Conservation (phyloP, 441 rosid genomes). For the Eruca vesicaria region DNA sequence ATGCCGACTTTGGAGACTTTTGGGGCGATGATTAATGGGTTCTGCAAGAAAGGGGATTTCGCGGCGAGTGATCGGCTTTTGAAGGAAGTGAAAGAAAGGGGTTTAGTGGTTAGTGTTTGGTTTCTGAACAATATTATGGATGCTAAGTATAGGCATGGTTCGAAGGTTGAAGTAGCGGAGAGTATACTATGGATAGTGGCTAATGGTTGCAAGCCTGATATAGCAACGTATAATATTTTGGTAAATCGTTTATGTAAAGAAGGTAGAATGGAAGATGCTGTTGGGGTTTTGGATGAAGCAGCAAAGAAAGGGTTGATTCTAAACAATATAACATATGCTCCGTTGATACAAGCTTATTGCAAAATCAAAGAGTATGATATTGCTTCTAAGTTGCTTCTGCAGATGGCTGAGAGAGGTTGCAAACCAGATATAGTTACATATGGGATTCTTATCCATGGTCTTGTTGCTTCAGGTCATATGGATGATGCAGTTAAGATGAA, state of each 20-base stretch:
- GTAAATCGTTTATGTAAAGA: conserved; percentile 58
- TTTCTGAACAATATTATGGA: conserved; percentile 59
- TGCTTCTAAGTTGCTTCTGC: conserved; percentile 58
- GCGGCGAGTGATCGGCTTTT: conserved; percentile 52
- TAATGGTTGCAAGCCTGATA: conserved; percentile 63
- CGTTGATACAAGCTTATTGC: conserved; percentile 56
- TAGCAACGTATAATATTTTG: conserved; percentile 61
- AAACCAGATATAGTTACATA: conserved; percentile 68
- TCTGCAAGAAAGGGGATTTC: conserved; percentile 60
- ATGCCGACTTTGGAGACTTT: conserved; percentile 68
- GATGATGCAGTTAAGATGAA: conserved; percentile 60
- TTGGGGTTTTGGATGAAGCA: conserved; percentile 58
- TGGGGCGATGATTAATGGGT: conserved; percentile 64
- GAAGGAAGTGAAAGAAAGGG: conserved; percentile 68
- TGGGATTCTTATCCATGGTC: conserved; percentile 78
- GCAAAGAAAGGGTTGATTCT: conserved; percentile 47
- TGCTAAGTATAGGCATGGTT: conserved; percentile 56
- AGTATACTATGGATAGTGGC: conserved; percentile 49
- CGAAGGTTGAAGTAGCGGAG: conserved; percentile 40
- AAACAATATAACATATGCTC: conserved; percentile 56
- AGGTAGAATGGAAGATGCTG: conserved; percentile 55
- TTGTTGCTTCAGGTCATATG: conserved; percentile 60
- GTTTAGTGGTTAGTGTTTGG: conserved; percentile 45
- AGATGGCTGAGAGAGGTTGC: conserved; percentile 73
- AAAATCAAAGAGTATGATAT: conserved; percentile 46